Base-by-base conservation (phyloP, 2,329 filamentous ascomycete genomes). In the Fusarium paranaense region DNA sequence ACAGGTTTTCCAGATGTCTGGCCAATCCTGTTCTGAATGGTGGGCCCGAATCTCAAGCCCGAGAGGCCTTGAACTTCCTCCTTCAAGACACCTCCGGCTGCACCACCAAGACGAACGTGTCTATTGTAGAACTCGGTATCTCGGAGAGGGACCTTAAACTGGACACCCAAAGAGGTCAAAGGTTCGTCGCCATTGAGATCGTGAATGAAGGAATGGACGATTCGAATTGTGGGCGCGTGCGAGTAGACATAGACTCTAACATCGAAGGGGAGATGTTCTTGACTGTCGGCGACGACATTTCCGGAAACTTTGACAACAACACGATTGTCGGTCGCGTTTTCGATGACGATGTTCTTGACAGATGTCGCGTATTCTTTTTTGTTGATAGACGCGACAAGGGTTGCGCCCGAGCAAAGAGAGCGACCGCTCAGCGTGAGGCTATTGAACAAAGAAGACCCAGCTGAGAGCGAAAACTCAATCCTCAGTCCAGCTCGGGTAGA, bases 31-130 rank as follows among this genome's bases (percentile, higher is more conserved):
- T 89, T 86, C 2, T 81, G 80, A 5, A 77, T 70, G 0, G 87
- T 88, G 1, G 89, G 89, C 60, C 90, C 89, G 50, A 83, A 80
- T 2, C 90, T 84, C 6, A 91, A 80, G 1, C 90, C 90, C 0
- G 90, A 90, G 18, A 92, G 83, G 1, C 90, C 89, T 77, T 90
- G 86, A 3, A 91, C 88, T 0, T 88, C 87, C 77, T 92, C 90
- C 42, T 83, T 85, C 2, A 92, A 80, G 18, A 91, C 78, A 0
- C 89, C 89, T 3, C 87, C 87, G 4, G 87, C 83, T 0, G 86
- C 84, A 9, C 89, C 89, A 0, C 87, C 86, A 27, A 92, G 81
- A 6, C 89, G 83, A 10, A 91, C 77, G 64, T 91, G 90, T n/a
- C 89, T 87, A 77, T 92, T 86, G 77, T 90, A 90, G 6, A 87